A percentile compares a stretch with the other conserved stretches of the same genome.
Conservation (phyloP, 768 basidiomycete genomes). For the Lactifluus subvellereus region DNA sequence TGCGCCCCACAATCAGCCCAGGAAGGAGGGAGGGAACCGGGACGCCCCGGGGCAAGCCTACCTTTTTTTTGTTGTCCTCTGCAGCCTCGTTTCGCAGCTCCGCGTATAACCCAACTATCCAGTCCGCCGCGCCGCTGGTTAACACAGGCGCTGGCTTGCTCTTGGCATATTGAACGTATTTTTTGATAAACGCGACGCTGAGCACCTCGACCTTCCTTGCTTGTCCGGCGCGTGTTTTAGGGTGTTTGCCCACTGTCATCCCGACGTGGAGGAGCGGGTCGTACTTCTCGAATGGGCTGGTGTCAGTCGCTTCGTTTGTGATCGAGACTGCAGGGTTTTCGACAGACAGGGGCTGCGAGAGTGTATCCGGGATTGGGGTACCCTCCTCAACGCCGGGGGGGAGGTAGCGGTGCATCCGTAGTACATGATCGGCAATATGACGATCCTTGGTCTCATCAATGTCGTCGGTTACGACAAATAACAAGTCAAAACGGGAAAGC, state of each 20-base stretch:
- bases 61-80: conserved; percentile 86
- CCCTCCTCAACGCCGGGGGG: conserved; percentile 97
- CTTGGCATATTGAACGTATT: conserved; percentile 97
- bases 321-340: conserved; percentile 60
- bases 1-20: conserved; percentile 9
- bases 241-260: conserved; percentile 41
- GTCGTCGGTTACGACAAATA: conserved; percentile 98
- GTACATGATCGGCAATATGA: conserved; percentile 93
- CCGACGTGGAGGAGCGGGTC: conserved; percentile 93
- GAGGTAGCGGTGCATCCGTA: conserved; percentile 94
- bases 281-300: conserved; percentile 91
- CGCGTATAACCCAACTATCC: conserved; percentile 90
- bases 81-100: conserved; percentile 87
- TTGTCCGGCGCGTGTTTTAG: conserved; percentile 45
- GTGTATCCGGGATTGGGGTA: conserved; percentile 80
- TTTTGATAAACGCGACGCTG: conserved; percentile 92
- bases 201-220: conserved; percentile 77
- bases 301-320: conserved; percentile 50
- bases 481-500: conserved; percentile 95
- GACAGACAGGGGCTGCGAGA: conserved; percentile 82
- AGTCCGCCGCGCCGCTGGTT: conserved; percentile 90
- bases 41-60: conserved; percentile 25
- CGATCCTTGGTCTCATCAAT: conserved; percentile 94
- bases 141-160: conserved; percentile 77
- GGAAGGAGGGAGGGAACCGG: background rate